Evolutionary conservation across 495 filamentous ascomycete species (phyloP).

Genomic region (Annulohypoxylon maeteangense): DNA sequence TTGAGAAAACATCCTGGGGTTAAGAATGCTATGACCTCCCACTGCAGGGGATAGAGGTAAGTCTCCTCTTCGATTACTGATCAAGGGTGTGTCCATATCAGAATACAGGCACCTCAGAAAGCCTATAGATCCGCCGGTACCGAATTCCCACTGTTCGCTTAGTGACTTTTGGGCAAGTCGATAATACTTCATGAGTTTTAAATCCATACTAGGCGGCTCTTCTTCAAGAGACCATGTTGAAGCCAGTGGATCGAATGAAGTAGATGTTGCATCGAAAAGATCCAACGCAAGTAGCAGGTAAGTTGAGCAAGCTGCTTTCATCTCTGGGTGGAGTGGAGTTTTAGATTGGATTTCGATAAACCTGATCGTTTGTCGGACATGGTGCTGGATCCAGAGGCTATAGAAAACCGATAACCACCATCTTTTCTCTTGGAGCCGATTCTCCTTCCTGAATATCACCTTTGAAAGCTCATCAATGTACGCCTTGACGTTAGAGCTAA

Average conservation of each 20-base stretch:
- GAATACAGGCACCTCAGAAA: constrained; percentile 27
- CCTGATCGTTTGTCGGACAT: constrained; percentile 37
- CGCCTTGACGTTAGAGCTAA: constrained; percentile 31
- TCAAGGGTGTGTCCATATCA: constrained; percentile 9
- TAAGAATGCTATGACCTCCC: neutral
- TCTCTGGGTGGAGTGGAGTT: constrained; percentile 7
- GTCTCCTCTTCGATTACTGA: neutral
- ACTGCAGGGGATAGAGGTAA: neutral
- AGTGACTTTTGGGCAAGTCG: constrained; percentile 37
- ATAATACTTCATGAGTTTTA: constrained; percentile 43
- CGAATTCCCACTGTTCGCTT: constrained; percentile 12
- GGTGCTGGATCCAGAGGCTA: constrained; percentile 44
- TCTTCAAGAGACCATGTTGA: constrained; percentile 42
- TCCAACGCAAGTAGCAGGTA: constrained; percentile 37
- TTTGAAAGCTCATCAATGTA: constrained; percentile 41
- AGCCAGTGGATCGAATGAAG: constrained; percentile 40
- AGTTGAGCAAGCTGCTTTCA: constrained; percentile 8
- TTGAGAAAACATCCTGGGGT: constrained; percentile 1
- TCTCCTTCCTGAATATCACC: constrained; percentile 42
- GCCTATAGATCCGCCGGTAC: constrained; percentile 19
- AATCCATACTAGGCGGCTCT: constrained; percentile 39
- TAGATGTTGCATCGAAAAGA: constrained; percentile 36
- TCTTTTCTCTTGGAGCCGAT: constrained; percentile 39
- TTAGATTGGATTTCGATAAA: constrained; percentile 28
- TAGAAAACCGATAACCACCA: constrained; percentile 46